Evolutionary conservation across 768 basidiomycete genomes (phyloP).

Genomic region (Amanita pseudoporphyria): DNA sequence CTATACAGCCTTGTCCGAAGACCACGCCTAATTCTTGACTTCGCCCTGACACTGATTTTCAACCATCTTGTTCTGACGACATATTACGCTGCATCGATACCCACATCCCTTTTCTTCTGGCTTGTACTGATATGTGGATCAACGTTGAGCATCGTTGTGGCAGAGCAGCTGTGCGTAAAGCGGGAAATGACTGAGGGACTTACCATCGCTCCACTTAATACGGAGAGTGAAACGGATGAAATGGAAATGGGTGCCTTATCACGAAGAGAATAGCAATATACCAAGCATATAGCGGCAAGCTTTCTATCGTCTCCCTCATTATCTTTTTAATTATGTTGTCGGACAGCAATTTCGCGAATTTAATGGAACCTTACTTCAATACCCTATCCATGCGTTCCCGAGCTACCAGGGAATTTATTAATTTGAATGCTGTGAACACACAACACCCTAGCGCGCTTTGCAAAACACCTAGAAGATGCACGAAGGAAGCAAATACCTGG

Average conservation of each 20-base stretch:
- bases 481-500: no score
- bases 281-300: no score
- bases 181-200: slow-evolving; percentile 87
- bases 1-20: slow-evolving; percentile 82
- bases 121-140: slow-evolving; percentile 62
- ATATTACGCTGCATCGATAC: slow-evolving; percentile 77
- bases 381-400: no score
- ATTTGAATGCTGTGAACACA: no score
- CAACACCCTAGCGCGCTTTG: no score
- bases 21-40: slow-evolving; percentile 93
- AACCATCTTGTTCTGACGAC: slow-evolving; percentile 91
- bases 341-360: no score
- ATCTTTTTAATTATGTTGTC: no score
- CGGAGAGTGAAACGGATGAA: slow-evolving; percentile 49
- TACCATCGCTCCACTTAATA: slow-evolving; percentile 35
- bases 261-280: slow-evolving; percentile 25
- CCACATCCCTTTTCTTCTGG: slow-evolving; percentile 94
- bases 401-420: no score
- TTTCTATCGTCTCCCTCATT: no score
- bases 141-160: slow-evolving; percentile 63
- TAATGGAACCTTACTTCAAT: no score
- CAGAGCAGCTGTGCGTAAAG: slow-evolving; percentile 87
- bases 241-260: slow-evolving; percentile 45
- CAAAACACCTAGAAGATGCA: no score
- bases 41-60: slow-evolving; percentile 82